Base-by-base conservation (phyloP, 768 basidiomycete genomes). In the Holtermannia corniformis region DNA sequence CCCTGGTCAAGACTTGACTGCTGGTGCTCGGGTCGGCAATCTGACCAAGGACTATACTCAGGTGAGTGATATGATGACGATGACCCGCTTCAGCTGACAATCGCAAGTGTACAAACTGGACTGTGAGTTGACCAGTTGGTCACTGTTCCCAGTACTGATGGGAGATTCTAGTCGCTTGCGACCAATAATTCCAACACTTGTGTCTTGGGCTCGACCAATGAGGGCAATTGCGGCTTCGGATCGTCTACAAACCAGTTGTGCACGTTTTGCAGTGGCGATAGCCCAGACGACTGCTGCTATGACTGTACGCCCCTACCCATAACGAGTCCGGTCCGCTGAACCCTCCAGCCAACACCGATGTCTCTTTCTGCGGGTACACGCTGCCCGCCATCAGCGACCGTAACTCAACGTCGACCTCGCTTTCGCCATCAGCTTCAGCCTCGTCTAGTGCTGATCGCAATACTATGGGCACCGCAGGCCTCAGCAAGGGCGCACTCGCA, bases 51-150 rank as follows among this genome's bases (percentile, higher is more conserved):
- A 72, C 48, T 70, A 50, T 48, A 60, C 61, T 4, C 63, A 65
- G n/a, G n/a, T n/a, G n/a, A n/a, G n/a, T n/a, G n/a, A n/a, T n/a
- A n/a, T n/a, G n/a, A n/a, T n/a, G n/a, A n/a, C n/a, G n/a, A n/a
- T n/a, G n/a, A n/a, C n/a, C n/a, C n/a, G n/a, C n/a, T n/a, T n/a
- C n/a, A n/a, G n/a, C n/a, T n/a, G n/a, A n/a, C n/a, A n/a, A n/a
- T n/a, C n/a, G n/a, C n/a, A n/a, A n/a, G 47, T 71, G 69, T 41
- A 71, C 69, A 21, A 60, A 71, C 44, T 68, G 67, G 65, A 58
- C 60, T 1, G 63, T 54, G 24, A 32, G 53, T 49, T 14, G 26
- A 3, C 16, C n/a, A n/a, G n/a, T n/a, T n/a, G n/a, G n/a, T 40
- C 7, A 26, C 5, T 21, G n/a, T 13, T 1, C 24, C 43, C 19